Evolutionary conservation across 2,329 filamentous ascomycete species (phyloP).

Genomic region (Clarireedia homoeocarpa): DNA sequence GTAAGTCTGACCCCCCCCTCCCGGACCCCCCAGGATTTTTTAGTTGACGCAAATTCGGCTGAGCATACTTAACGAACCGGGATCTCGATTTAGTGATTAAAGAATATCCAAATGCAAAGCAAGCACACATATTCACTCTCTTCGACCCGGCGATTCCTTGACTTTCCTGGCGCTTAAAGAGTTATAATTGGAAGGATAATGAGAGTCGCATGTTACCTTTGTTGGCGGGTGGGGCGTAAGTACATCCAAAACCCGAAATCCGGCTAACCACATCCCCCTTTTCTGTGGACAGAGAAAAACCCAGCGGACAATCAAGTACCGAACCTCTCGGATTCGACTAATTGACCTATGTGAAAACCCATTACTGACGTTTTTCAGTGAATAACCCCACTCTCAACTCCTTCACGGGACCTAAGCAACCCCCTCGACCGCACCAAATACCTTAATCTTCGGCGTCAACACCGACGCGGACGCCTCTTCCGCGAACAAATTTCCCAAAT

Average conservation of each 20-base stretch:
- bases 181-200: conserved; percentile 43
- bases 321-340: no score
- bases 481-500: conserved; percentile 44
- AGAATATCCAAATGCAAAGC: conserved; percentile 56
- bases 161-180: conserved; percentile 47
- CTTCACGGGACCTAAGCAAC: conserved; percentile 51
- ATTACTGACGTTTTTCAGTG: conserved; percentile 24
- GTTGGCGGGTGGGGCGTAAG: conserved; percentile 53
- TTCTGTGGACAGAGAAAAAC: no score
- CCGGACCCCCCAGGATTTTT: no score
- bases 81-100: conserved; percentile 61
- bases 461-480: conserved; percentile 55
- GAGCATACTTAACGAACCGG: conserved; percentile 38
- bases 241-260: no score
- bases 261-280: no score
- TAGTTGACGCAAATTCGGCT: no score
- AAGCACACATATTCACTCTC: conserved; percentile 57
- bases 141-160: conserved; percentile 53
- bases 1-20: conserved; percentile 1
- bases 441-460: conserved; percentile 60
- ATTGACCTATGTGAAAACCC: no score
- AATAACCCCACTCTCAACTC: conserved; percentile 64
- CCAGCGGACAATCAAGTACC: no score
- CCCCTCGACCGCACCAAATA: conserved; percentile 51
- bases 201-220: conserved; percentile 48